Evolutionary conservation across 768 basidiomycete species (phyloP), one percentile per base, ranked within the genome.

Genomic region (Baorangia bicolor): DNA sequence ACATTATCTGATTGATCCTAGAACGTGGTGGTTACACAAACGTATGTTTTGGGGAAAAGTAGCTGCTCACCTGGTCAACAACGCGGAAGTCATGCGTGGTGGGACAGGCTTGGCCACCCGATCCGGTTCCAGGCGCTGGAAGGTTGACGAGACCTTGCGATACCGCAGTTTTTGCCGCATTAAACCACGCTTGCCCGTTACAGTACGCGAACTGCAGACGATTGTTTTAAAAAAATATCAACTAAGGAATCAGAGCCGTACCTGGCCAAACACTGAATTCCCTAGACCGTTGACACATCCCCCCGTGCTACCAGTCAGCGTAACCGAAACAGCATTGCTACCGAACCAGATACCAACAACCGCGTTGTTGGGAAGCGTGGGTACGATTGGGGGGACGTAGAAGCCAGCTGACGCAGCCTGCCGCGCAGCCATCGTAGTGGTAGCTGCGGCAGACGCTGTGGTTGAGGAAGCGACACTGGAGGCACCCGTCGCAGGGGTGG

Each of bases 1-100:
- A 69, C 57, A 14, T 68, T 68, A 31, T 68, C 67, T 16, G 67
- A 68, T 63, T 64, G 67, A 57, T 68, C 67, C 68, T 68, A 31
- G 23, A 46, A 25, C 6, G 28, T 38, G 31, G 20, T 3, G 6
- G 31, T 60, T 37, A 54, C 20, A 28, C 10, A 28, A 50, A 28
- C 6, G 16, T 18, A 16, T 44, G 6, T 8, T 11, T 33, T 21
- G 14, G 41, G 9, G 23, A 3, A 25, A 48, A 16, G 23, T 5
- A 40, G 20, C 14, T 21, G 12, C 54, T 45, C 27, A 25, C 67
- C 58, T 67, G 68, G 34, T 68, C 67, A 33, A 68, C 68, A 5
- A 68, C 42, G 20, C 67, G 68, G 45, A 68, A 68, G 33, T 68
- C 67, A 27, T 47, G 67, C 20, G 68, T 65, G 20, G 65, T 65